These are phyloP conservation scores for Mentha longifolia DNA, from an alignment of 257 asterid genomes.

Conservation along the genomic window DNA sequence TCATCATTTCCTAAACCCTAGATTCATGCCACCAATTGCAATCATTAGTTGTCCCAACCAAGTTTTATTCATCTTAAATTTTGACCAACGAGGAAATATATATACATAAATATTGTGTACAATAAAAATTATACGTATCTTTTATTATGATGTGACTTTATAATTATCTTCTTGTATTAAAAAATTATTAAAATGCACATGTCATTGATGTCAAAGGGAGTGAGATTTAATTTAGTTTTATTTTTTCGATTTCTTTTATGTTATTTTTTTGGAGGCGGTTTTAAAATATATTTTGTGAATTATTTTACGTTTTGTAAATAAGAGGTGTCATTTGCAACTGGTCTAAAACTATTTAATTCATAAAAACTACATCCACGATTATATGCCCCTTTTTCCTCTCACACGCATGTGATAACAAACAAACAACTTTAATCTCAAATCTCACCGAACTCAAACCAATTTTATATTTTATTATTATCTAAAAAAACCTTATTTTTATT, in stretches of 20 bases:
- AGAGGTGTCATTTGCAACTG: neutral
- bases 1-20: conserved; percentile 11
- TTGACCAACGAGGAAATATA: neutral
- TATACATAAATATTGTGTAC: neutral
- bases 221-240: neutral
- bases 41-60: neutral
- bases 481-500: neutral
- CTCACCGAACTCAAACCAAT: conserved; percentile 25
- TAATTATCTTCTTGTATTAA: neutral
- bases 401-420: conserved; percentile 26
- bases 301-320: neutral
- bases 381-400: neutral
- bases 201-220: neutral
- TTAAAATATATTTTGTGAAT: neutral
- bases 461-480: neutral
- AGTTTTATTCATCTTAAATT: no score
- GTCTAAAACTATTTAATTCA: neutral
- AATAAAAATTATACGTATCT: neutral
- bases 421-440: conserved; percentile 10
- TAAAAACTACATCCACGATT: conserved; percentile 14
- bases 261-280: no score
- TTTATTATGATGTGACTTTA: neutral
- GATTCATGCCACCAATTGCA: conserved; percentile 27
- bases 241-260: neutral
- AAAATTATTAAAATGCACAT: neutral